A percentile compares a stretch with the other conserved stretches of the same genome.
Evolutionary conservation across 768 basidiomycete genomes (phyloP).

Genomic region (Chalciporus pseudorubinellus): DNA sequence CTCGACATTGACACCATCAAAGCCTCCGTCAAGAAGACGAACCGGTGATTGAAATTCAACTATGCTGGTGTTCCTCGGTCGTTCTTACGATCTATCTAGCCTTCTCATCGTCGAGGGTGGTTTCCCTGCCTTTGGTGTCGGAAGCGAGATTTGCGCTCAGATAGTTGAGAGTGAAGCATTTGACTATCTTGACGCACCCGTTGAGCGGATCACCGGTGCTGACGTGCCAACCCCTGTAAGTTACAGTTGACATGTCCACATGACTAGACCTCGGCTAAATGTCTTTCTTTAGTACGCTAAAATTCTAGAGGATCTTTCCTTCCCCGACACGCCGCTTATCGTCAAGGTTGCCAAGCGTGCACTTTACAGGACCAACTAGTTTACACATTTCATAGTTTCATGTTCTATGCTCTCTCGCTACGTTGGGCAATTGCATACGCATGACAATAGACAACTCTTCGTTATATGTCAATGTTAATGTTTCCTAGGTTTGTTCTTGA

Average conservation of each 20-base stretch:
- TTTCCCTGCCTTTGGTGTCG: conserved; percentile 98
- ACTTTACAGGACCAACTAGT: conserved; percentile 83
- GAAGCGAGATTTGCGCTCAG: conserved; percentile 97
- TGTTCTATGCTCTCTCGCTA: conserved; percentile 12
- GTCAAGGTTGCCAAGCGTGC: conserved; percentile 94
- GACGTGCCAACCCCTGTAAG: conserved; percentile 95
- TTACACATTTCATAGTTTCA: conserved; percentile 9
- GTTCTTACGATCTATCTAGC: conserved; percentile 37
- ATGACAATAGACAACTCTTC: conserved; percentile 19
- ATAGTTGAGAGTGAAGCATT: conserved; percentile 97
- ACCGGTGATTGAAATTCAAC: conserved; percentile 54
- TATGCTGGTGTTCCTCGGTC: neutral
- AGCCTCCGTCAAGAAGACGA: conserved; percentile 97
- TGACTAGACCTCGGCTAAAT: conserved; percentile 11
- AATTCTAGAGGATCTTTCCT: conserved; percentile 84
- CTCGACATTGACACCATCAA: conserved; percentile 98
- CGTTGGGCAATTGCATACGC: conserved; percentile 16
- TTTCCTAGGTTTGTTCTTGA: conserved; percentile 2
- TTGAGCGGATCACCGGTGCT: conserved; percentile 96
- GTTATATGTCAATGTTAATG: conserved; percentile 9
- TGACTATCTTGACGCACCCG: conserved; percentile 97
- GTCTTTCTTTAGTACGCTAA: conserved; percentile 69
- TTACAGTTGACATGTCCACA: conserved; percentile 12
- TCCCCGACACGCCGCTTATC: conserved; percentile 91
- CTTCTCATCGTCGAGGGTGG: conserved; percentile 96